Conservation (phyloP, 2,329 filamentous ascomycete species). For the Plectosphaerella plurivora region DNA sequence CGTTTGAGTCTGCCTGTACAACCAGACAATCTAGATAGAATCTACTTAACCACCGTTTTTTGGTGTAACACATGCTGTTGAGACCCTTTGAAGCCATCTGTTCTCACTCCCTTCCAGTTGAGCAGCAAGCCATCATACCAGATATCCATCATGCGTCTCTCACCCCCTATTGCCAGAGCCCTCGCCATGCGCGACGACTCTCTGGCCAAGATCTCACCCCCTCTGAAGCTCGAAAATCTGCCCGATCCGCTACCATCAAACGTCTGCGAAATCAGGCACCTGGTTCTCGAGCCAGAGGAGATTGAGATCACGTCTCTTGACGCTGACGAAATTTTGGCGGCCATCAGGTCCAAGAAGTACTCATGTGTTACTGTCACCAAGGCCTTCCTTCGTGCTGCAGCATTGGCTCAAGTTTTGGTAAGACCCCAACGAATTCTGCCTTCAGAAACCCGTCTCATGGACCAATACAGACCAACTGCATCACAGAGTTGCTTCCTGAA, state of each 20-base stretch:
- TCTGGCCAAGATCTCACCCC: background rate
- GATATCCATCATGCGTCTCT: background rate
- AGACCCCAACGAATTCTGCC: background rate
- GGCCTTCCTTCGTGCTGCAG: background rate
- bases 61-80: no score
- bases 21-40: no score
- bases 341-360: background rate
- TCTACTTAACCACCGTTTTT: no score
- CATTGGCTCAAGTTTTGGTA: background rate
- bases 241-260: background rate
- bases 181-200: background rate
- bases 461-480: conserved; percentile 22
- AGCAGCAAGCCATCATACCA: background rate
- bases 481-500: conserved; percentile 28
- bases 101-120: no score
- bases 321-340: background rate
- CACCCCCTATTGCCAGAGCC: background rate
- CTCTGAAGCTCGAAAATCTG: background rate
- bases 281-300: background rate
- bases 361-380: background rate
- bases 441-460: background rate
- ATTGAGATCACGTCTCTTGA: background rate
- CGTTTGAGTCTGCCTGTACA: no score
- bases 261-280: background rate
- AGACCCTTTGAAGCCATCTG: no score